Conservation (phyloP, 371 early-diverging fungal genomes). For the Batrachochytrium dendrobatidis region DNA sequence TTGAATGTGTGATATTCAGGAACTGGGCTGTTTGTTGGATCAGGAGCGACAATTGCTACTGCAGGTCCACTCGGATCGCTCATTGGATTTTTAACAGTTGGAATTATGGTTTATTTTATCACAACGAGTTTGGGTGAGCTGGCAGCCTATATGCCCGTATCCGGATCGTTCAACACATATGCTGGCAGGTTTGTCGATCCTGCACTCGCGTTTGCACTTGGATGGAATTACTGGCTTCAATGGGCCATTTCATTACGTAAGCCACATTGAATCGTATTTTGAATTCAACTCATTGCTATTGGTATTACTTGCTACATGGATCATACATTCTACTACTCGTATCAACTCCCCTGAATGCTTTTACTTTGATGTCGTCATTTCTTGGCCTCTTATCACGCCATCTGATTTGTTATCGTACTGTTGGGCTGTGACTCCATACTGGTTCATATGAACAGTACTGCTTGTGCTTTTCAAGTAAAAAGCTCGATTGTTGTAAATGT, state of each 20-base stretch:
- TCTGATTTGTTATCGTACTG: no score
- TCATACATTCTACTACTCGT: background rate
- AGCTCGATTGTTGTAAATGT: no score
- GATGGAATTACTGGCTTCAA: constrained; percentile 75
- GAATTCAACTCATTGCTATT: background rate
- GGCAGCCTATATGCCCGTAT: constrained; percentile 74
- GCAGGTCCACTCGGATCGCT: constrained; percentile 77
- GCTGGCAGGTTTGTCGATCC: constrained; percentile 80
- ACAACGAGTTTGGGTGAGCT: constrained; percentile 80
- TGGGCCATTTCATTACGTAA: constrained; percentile 69
- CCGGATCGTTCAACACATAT: constrained; percentile 79
- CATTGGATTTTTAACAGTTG: constrained; percentile 63
- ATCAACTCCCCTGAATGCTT: constrained; percentile 9
- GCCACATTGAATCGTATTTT: no score
- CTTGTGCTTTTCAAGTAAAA: no score
- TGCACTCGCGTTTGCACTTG: constrained; percentile 71
- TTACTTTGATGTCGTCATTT: no score
- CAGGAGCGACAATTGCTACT: constrained; percentile 60
- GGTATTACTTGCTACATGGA: background rate
- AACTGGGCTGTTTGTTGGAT: constrained; percentile 83
- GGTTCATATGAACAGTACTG: no score
- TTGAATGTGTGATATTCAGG: constrained; percentile 80
- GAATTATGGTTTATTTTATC: constrained; percentile 74
- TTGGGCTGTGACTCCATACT: no score
- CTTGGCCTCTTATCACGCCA: no score